A percentile compares a stretch with the other conserved stretches of the same genome.
Conservation (phyloP, 1,284 basidiomycete genomes). For the Ustilago lituana region DNA sequence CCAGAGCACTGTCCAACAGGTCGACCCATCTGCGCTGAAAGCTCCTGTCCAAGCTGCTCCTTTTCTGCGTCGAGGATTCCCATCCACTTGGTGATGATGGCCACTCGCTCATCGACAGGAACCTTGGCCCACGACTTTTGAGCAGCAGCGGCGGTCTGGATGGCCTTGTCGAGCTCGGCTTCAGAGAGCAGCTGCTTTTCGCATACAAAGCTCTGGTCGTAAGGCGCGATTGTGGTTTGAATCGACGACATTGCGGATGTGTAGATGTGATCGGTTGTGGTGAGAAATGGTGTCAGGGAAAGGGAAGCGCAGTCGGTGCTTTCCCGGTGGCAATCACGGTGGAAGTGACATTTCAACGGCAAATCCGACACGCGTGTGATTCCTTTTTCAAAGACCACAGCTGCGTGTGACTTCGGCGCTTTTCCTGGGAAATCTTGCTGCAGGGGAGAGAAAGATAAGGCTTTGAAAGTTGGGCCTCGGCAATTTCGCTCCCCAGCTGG, state of each 20-base stretch:
- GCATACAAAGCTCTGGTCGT: slow-evolving; percentile 69
- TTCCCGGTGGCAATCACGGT: background rate
- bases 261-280: background rate
- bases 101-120: slow-evolving; percentile 77
- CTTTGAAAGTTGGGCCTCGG: slow-evolving; percentile 25
- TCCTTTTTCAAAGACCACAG: too few species aligned
- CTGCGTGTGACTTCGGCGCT: slow-evolving; percentile 4
- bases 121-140: slow-evolving; percentile 79
- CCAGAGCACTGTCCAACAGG: slow-evolving; percentile 80
- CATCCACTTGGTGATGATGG: slow-evolving; percentile 79
- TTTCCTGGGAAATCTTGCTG: too few species aligned
- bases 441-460: background rate
- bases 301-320: too few species aligned
- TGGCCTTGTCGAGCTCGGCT: slow-evolving; percentile 73
- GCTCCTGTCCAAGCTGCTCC: slow-evolving; percentile 78
- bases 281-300: slow-evolving; percentile 2
- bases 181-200: slow-evolving; percentile 68
- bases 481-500: background rate
- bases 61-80: slow-evolving; percentile 73
- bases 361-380: too few species aligned
- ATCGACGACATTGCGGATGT: slow-evolving; percentile 53
- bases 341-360: too few species aligned
- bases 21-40: slow-evolving; percentile 84
- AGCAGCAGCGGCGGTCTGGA: slow-evolving; percentile 74
- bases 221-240: slow-evolving; percentile 71